Evolutionary conservation across 345 rosid genomes (phyloP).

Genomic region (Firmiana major): DNA sequence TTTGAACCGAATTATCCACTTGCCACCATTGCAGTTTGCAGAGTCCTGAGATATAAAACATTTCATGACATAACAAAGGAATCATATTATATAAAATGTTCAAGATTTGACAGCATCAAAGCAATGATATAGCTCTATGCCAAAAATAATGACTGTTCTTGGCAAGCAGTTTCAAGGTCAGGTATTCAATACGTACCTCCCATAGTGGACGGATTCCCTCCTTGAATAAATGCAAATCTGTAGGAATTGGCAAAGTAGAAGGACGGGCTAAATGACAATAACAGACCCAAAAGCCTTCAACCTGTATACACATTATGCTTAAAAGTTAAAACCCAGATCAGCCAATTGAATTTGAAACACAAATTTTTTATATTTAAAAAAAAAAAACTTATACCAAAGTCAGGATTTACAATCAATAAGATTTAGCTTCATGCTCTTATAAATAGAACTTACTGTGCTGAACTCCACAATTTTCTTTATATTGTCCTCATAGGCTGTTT

Average conservation of each 20-base stretch:
- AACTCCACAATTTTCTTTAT: constrained; percentile 91
- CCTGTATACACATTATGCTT: constrained; percentile 38
- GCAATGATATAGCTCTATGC: not conserved
- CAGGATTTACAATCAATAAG: not conserved
- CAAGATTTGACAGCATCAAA: not conserved
- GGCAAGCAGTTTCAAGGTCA: not conserved
- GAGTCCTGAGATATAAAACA: constrained; percentile 54
- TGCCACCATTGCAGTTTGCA: constrained; percentile 92
- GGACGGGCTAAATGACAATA: constrained; percentile 92
- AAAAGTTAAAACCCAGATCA: constrained; percentile 1
- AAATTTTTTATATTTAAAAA: too few species aligned
- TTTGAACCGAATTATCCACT: constrained; percentile 95
- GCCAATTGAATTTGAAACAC: constrained; percentile 5
- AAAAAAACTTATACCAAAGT: not conserved
- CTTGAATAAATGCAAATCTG: constrained; percentile 81
- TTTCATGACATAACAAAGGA: not conserved
- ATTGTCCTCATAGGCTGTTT: constrained; percentile 91
- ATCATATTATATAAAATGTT: not conserved
- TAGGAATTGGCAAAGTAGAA: constrained; percentile 80
- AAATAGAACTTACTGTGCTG: constrained; percentile 60
- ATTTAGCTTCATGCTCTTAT: not conserved
- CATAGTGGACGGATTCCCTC: constrained; percentile 91
- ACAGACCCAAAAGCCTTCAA: constrained; percentile 87
- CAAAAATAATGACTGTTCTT: not conserved
- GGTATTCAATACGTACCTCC: constrained; percentile 59